Evolutionary conservation across 2,329 filamentous ascomycete genomes (phyloP).

Genomic region (Colletotrichum spaethianum): DNA sequence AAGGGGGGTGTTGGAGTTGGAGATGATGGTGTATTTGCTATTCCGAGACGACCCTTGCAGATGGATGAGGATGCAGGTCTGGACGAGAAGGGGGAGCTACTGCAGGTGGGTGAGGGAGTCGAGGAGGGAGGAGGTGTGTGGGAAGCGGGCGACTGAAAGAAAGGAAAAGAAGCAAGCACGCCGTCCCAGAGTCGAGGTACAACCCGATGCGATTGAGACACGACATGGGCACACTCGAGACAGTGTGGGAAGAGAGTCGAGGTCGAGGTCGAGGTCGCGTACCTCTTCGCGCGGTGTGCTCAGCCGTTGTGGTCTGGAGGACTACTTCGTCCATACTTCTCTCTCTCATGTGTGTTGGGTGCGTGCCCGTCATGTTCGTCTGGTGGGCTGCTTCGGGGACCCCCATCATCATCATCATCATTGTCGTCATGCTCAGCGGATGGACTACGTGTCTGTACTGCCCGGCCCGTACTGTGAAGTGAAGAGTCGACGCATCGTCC

Average conservation of each 20-base stretch:
- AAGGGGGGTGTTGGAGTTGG: constrained; percentile 8
- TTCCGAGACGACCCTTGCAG: constrained; percentile 36
- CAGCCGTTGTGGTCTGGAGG: background rate
- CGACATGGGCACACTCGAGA: constrained; percentile 9
- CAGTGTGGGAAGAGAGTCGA: constrained; percentile 8
- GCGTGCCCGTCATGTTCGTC: background rate
- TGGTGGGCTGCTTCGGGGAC: constrained; percentile 36
- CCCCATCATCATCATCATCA: constrained; percentile 59
- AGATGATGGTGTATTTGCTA: constrained; percentile 7
- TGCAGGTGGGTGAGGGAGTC: constrained; percentile 24
- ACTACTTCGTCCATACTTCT: constrained; percentile 15
- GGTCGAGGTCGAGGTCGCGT: constrained; percentile 9
- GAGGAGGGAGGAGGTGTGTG: constrained; percentile 10
- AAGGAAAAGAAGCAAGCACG: constrained; percentile 31
- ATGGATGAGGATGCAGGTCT: constrained; percentile 19
- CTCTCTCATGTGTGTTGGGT: background rate
- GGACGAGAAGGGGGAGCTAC: constrained; percentile 21
- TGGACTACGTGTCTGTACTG: background rate
- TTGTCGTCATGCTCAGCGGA: constrained; percentile 62
- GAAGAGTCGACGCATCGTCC: background rate
- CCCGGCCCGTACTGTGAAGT: background rate
- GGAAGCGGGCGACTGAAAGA: constrained; percentile 11
- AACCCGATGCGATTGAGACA: constrained; percentile 17
- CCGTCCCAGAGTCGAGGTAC: constrained; percentile 27
- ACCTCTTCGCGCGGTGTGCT: background rate